Percentiles rank a stretch among this genome's conserved stretches.
Evolutionary conservation across 2,329 filamentous ascomycete species (phyloP).

Genomic region (Thelonectria olida): DNA sequence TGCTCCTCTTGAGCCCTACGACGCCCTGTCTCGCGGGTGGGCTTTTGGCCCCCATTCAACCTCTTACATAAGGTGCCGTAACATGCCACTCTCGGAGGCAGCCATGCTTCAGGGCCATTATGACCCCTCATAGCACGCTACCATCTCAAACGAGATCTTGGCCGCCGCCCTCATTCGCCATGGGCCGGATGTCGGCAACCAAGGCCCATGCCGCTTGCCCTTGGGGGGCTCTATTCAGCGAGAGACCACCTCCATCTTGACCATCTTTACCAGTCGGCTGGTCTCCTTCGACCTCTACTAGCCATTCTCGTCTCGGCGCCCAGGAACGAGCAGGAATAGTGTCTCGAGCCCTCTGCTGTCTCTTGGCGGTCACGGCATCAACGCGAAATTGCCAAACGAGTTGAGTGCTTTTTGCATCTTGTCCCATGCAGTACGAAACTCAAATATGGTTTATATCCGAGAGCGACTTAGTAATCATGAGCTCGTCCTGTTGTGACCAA

Average conservation of each 20-base stretch:
- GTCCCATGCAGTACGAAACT: neutral
- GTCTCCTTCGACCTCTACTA: neutral
- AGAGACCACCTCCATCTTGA: neutral
- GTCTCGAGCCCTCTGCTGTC: neutral
- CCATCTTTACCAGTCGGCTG: slow-evolving; percentile 3
- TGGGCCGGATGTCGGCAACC: slow-evolving; percentile 9
- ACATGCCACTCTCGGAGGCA: neutral
- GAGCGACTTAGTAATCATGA: neutral
- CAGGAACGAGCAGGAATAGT: slow-evolving; percentile 1
- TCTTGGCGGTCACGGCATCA: neutral
- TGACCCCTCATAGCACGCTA: neutral
- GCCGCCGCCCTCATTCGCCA: neutral
- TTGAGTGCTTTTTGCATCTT: neutral
- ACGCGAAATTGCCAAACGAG: neutral
- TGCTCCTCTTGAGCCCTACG: neutral
- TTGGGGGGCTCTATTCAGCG: neutral
- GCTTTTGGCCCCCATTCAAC: slow-evolving; percentile 1
- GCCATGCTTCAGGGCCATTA: slow-evolving; percentile 7
- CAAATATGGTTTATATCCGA: neutral
- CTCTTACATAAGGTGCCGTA: slow-evolving; percentile 10
- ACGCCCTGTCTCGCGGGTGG: neutral
- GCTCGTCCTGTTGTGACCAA: neutral
- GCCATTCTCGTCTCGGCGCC: neutral
- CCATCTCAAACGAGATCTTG: neutral
- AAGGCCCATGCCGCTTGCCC: slow-evolving; percentile 3